Evolutionary conservation across 352 stramenopile genomes (phyloP).

Genomic region (Pythium volutum): DNA sequence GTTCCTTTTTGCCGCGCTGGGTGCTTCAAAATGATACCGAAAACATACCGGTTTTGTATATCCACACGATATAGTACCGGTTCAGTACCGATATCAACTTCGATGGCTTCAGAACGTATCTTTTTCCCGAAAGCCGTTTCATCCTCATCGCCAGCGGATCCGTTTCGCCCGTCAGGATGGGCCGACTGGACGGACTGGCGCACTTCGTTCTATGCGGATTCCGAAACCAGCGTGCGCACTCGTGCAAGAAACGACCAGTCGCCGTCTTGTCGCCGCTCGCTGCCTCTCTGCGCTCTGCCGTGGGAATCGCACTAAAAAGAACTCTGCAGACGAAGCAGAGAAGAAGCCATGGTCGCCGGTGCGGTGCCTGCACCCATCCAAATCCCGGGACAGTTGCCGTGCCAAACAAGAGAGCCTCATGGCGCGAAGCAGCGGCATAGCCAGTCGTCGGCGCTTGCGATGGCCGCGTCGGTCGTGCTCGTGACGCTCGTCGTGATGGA

Average conservation of each 20-base stretch:
- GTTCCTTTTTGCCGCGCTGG: no score
- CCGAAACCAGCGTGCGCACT: background rate
- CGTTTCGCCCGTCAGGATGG: background rate
- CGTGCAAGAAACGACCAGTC: background rate
- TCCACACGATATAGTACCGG: background rate
- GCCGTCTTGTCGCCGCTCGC: no score
- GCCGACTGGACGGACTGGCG: background rate
- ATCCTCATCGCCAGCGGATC: background rate
- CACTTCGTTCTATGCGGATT: background rate
- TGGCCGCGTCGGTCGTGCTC: constrained; percentile 18
- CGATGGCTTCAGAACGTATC: background rate
- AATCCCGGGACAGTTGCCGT: background rate
- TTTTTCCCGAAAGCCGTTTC: background rate
- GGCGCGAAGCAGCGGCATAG: background rate
- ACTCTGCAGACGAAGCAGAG: background rate
- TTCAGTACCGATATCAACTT: background rate
- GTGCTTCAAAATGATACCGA: no score
- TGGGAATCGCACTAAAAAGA: background rate
- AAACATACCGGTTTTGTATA: background rate
- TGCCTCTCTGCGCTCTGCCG: no score
- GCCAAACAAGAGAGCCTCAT: background rate
- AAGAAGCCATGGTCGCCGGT: background rate
- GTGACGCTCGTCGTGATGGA: constrained; percentile 23
- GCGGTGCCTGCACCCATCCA: constrained; percentile 5
- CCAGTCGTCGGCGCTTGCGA: constrained; percentile 9